phyloP scores from a whole-genome alignment of 1,284 basidiomycete species.

The Malassezia furfur region DNA sequence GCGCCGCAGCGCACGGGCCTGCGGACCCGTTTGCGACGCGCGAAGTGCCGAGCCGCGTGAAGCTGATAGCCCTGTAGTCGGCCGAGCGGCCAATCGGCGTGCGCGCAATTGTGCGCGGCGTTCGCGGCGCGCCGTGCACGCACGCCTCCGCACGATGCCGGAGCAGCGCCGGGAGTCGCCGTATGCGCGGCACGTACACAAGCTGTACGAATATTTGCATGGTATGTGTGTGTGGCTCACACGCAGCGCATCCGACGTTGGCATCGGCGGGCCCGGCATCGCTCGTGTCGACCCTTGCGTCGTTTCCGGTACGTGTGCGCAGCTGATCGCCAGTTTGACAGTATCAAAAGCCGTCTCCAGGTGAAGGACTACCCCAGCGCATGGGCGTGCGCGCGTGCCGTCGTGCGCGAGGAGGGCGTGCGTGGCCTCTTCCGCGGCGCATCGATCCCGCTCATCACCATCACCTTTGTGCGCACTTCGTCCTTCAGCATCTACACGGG shows the following conservation, averaged over 20 bases:
- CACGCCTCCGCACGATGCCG: not conserved
- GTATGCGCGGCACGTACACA: not conserved
- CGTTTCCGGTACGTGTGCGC: conserved; percentile 31
- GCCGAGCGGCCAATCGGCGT: not conserved
- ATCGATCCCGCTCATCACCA: conserved; percentile 88
- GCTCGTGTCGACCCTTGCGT: conserved; percentile 39
- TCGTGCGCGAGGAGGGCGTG: conserved; percentile 78
- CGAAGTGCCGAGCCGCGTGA: conserved; percentile 8
- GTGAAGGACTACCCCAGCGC: conserved; percentile 44
- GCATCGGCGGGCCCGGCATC: conserved; percentile 44
- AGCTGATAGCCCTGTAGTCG: conserved; percentile 6
- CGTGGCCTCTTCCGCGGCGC: conserved; percentile 77
- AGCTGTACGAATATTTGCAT: not conserved
- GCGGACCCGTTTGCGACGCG: conserved; percentile 5
- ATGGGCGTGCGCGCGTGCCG: conserved; percentile 39
- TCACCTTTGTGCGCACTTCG: conserved; percentile 83
- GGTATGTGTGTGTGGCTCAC: not conserved
- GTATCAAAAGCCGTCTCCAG: conserved; percentile 41
- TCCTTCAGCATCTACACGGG: conserved; percentile 88
- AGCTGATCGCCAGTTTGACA: conserved; percentile 27
- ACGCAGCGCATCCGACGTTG: conserved; percentile 33
- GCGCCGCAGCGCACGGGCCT: not conserved
- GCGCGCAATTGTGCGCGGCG: not conserved
- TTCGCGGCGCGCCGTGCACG: no score
- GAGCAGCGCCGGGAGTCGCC: conserved; percentile 3